Evolutionary conservation across 345 rosid genomes (phyloP), one percentile per base, ranked within the genome.

Genomic region (Lepidium sativum): DNA sequence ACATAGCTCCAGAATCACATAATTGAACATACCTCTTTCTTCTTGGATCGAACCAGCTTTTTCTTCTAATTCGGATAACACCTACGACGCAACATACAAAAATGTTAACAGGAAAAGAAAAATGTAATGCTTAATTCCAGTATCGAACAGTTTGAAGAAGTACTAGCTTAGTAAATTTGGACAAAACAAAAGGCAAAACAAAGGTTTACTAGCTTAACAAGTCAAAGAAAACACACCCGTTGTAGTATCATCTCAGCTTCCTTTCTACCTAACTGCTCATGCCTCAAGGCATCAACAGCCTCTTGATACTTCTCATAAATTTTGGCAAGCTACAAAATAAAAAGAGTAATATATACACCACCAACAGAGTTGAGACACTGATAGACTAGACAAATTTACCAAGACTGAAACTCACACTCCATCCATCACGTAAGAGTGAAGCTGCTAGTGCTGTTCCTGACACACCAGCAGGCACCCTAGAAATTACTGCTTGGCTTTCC

Each of bases 401-500:
- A 56, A 67, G 64, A 6, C 44, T 51, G 37, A 50, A 48, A 79
- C 96, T 84, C 75, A 92, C 98, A 82, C 98, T 92, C 98, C 98
- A 92, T 47, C 98, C 98, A 73, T 92, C 98, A 53, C 97, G 97
- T 72, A 92, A 78, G 75, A 92, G 82, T 44, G 97, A 89, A 66
- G 98, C 96, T 25, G 98, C 98, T 67, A 92, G 68, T 23, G 97
- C 91, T 27, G 97, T 92, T 79, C 96, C 98, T 41, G 97, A 92
- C 62, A 92, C 88, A 75, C 96, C 97, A 38, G 57, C 80, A 23
- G 98, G 98, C 60, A 92, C 82, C 82, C 75, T 87, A 13, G 97
- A 84, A 62, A 89, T 79, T 73, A 82, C 55, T 25, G 37, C 44
- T 21, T 17, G 76, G 73, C 74, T 68, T 70, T 75, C 86, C 75